Evolutionary conservation across 2,329 filamentous ascomycete species (phyloP), one percentile per base, ranked within the genome.

Genomic region (Fonsecaea pugnacius): DNA sequence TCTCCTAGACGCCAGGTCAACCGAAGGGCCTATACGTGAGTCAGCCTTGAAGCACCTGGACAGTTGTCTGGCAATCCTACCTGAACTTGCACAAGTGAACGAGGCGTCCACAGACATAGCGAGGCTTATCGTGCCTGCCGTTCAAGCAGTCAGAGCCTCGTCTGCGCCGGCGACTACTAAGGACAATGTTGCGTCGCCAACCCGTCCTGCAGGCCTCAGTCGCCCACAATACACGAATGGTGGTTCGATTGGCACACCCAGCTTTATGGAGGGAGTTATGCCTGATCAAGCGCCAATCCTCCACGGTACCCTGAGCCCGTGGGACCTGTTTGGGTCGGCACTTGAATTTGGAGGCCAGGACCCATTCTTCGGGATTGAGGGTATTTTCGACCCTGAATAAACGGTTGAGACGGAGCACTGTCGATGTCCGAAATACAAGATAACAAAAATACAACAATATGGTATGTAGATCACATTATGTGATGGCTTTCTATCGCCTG

Each of bases 381-480:
- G 55, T 12, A 55, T 61, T 38, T 61, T 61, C 58, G 51, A 61
- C 51, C 55, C 55, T 48, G 51, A 53, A 35, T 30, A 33, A 9
- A 48, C 14, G 10, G 43, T 7, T 21, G 40, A 24, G 40, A 46
- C 18, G 40, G 6, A 46, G 40, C 8, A 10, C 18, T 21, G n/a
- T 46, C n/a, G 9, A n/a, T 43, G 40, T 38, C 36, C 12, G 36
- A 12, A 16, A 14, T 38, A 12, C 18, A n/a, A 43, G 40, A 43
- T 18, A 7, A 43, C 6, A n/a, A 4, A 36, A 38, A 38, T 38
- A 38, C 36, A 38, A 16, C 36, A 38, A 16, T n/a, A 12, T 43
- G 38, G 27, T 30, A 30, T 30, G 38, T 43, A 18, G 38, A 43
- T 7, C 1, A 18, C 18, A 43, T 30, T 30, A 43, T 18, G 16